Base-by-base conservation (phyloP, 2,329 filamentous ascomycete species). In the Penicillium sp. region DNA sequence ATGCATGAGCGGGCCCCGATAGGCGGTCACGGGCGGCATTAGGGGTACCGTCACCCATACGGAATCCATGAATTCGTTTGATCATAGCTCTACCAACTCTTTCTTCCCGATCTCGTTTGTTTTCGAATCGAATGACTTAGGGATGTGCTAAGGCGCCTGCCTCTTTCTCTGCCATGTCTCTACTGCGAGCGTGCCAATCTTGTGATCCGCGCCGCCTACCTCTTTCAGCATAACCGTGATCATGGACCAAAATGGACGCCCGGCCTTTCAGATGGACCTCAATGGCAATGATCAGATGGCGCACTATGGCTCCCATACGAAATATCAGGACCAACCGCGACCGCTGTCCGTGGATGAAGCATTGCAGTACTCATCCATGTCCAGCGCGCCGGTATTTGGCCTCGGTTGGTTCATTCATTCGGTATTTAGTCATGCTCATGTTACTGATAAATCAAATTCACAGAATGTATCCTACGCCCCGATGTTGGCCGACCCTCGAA, bases 341-440 rank as follows among this genome's bases (percentile, higher is more conserved):
- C 67, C 74, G 34, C 58, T 77, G 46, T 71, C 66, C 28, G 73
- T 77, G 40, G 72, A 75, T 53, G 71, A 75, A 58, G 75, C 75
- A 7, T 62, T 77, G 40, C 71, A 74, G 53, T 77, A 71, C 59
- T 77, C 75, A 34, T 74, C 75, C 25, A 74, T 77, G 69, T 75
- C 73, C n/a, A 76, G 72, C 41, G 68, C 74, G 38, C 73, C 73
- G 16, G 63, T 74, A 30, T 75, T 75, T 61, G 71, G 73, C 46
- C 62, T 75, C 50, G 69, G 73, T 76, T 55, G 53, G 66, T 57
- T 19, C 35, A 42, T 33, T 22, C 36, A 30, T 40, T 42, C 39
- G 40, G 18, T 37, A 35, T 46, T 33, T 44, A 48, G 39, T 47
- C 46, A 53, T 46, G 52, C 45, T 56, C 45, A 41, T 39, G 45